Evolutionary conservation across 176 grass and related monocot species (phyloP).

Genomic region (Metroxylon sagu): DNA sequence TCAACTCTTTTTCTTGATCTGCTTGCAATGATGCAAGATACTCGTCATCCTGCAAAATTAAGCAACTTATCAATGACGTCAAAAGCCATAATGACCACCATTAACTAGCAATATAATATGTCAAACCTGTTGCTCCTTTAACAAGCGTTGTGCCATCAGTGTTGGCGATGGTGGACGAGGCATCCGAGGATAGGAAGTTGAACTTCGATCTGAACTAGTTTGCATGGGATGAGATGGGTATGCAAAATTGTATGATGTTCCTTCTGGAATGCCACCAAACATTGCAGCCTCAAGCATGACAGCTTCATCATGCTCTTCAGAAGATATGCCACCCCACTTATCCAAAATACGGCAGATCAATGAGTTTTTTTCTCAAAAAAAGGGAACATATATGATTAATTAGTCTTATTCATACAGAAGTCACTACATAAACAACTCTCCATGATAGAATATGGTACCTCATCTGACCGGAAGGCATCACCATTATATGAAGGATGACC

Average conservation of each 20-base stretch:
- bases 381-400: too few species aligned
- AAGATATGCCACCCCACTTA: slow-evolving; percentile 96
- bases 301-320: slow-evolving; percentile 91
- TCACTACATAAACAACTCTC: too few species aligned
- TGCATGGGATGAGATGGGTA: slow-evolving; percentile 32
- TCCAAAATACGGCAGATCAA: slow-evolving; percentile 8
- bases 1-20: slow-evolving; percentile 89
- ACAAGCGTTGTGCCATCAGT: slow-evolving; percentile 69
- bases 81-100: neutral
- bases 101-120: slow-evolving; percentile 1
- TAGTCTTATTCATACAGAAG: too few species aligned
- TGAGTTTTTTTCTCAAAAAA: too few species aligned
- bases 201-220: neutral
- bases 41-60: slow-evolving; percentile 66
- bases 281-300: slow-evolving; percentile 98
- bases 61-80: neutral
- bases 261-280: slow-evolving; percentile 81
- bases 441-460: slow-evolving; percentile 31
- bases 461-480: slow-evolving; percentile 38
- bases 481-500: slow-evolving; percentile 27
- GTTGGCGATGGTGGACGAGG: slow-evolving; percentile 55
- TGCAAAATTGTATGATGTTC: slow-evolving; percentile 56
- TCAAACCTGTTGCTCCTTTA: slow-evolving; percentile 91
- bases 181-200: slow-evolving; percentile 18
- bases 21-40: slow-evolving; percentile 85